phyloP scores from a whole-genome alignment of 768 basidiomycete species.

The Termitomyces sp. region DNA sequence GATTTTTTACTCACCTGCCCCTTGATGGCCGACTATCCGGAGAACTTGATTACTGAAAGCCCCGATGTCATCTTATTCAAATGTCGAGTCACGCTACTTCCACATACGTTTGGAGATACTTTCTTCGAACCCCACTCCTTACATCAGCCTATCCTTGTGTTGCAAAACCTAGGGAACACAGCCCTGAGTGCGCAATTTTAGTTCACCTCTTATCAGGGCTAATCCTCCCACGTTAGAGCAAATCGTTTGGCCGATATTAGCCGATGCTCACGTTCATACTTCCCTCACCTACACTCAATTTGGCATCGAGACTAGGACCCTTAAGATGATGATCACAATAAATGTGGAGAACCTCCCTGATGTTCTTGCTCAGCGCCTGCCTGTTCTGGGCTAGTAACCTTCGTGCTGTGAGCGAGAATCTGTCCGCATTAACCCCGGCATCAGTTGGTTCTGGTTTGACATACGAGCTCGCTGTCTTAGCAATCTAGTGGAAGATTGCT shows the following conservation, averaged over 20 bases:
- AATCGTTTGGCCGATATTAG: neutral
- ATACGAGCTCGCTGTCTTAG: neutral
- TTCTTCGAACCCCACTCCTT: neutral
- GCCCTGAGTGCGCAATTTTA: neutral
- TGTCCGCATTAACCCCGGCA: neutral
- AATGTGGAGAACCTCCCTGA: too few species aligned
- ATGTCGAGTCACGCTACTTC: neutral
- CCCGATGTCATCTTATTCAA: neutral
- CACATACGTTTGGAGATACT: neutral
- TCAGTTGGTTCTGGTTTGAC: neutral
- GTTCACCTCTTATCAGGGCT: neutral
- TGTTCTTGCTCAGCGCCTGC: neutral
- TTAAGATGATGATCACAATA: neutral
- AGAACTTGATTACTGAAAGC: neutral
- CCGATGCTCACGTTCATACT: neutral
- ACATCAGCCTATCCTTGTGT: neutral
- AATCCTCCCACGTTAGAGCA: neutral
- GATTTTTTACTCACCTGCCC: neutral
- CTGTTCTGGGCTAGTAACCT: neutral
- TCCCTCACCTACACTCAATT: neutral
- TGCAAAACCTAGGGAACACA: neutral
- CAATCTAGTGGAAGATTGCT: neutral
- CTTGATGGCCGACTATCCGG: neutral
- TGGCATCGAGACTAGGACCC: neutral
- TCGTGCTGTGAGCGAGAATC: neutral